These are phyloP conservation scores for Meira miltonrushii DNA, from an alignment of 1,284 basidiomycete species.

Conservation along the genomic window DNA sequence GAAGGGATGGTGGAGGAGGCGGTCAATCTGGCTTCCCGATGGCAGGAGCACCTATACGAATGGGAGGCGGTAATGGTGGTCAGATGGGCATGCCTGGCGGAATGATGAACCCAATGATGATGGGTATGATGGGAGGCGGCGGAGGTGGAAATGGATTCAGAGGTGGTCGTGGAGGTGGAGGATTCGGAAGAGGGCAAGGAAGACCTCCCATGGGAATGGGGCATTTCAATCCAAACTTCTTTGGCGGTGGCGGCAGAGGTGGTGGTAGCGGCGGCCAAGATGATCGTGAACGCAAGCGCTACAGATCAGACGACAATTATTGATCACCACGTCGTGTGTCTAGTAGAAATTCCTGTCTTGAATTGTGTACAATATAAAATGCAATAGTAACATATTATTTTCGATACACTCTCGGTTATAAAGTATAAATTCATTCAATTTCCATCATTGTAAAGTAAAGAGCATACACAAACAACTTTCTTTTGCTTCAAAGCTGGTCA, in stretches of 20 bases:
- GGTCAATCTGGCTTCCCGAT: conserved; percentile 31
- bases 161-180: conserved; percentile 15
- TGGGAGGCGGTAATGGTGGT: conserved; percentile 25
- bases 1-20: conserved; percentile 16
- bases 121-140: conserved; percentile 25
- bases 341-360: too few relatives aligned
- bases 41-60: conserved; percentile 39
- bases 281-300: conserved; percentile 34
- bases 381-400: too few relatives aligned
- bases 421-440: too few relatives aligned
- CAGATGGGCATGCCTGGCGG: neutral
- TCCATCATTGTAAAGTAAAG: too few relatives aligned
- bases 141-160: conserved; percentile 46
- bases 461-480: neutral
- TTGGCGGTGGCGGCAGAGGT: conserved; percentile 10
- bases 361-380: too few relatives aligned
- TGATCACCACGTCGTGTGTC: neutral
- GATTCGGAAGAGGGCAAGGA: conserved; percentile 31
- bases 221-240: conserved; percentile 13
- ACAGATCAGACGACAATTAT: conserved; percentile 33
- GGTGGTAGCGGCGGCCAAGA: conserved; percentile 11
- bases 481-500: too few relatives aligned
- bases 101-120: conserved; percentile 38
- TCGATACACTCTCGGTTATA: too few relatives aligned
- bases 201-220: conserved; percentile 10